Base-by-base conservation (phyloP, 805 yeast genomes). In the Metschnikowia koreensis region DNA sequence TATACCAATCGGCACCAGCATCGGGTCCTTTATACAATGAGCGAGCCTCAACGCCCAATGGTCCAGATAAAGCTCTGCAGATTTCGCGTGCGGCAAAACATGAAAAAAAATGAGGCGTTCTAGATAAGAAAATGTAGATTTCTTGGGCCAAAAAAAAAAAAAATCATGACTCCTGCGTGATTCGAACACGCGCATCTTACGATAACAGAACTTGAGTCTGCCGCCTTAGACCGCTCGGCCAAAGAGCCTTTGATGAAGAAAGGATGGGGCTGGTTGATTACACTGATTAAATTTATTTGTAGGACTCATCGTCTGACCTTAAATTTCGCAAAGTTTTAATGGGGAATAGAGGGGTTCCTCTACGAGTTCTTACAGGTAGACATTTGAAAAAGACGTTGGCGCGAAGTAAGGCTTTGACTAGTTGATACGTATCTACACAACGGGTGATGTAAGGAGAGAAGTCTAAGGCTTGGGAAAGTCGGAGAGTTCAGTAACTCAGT, bases 121-220 rank as follows among this genome's bases (percentile, higher is more conserved):
- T 22, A 13, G 16, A 26, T 6, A 38, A 36, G 38, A 39, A 39
- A 33, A 28, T 7, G 10, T 9, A 7, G 12, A 7, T 22, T 22
- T 22, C 2, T 4, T 22, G 2, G 22, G 13, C 40, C 15, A 17
- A 22, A 39, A 45, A 41, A 13, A 17, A 16, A 50, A 53, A 51
- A 56, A 52, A 47, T 33, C 52, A 47, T 58, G 61, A 58, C 61
- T 58, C 61, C 61, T 41, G 60, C 61, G 61, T 48, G 61, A 58
- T 58, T 58, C 61, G 60, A 58, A 58, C 61, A 49, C 60, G 61
- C 58, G 61, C 61, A 58, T 58, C 61, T 58, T 58, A 58, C 61
- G 61, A 58, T 58, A 57, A 57, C 60, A 57, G 60, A 57, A 57
- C 58, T 57, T 57, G 60, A 57, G 34, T 31, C 34, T 31, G 60